Conservation (phyloP, 345 rosid genomes). For the Draba incana region DNA sequence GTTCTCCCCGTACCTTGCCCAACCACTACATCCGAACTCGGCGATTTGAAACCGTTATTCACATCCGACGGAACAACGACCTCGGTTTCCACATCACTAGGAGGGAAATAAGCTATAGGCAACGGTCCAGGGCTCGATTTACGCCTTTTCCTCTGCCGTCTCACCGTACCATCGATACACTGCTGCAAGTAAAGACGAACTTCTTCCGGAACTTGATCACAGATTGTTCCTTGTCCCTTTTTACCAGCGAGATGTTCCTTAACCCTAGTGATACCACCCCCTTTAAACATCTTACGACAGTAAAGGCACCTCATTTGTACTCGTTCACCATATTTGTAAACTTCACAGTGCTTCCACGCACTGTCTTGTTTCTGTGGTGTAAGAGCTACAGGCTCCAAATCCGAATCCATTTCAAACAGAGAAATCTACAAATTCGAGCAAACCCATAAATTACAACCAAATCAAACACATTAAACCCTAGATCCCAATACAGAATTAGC, state of each 20-base stretch:
- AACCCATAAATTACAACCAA: too few species aligned
- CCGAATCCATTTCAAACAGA: constrained; percentile 34
- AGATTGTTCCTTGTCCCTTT: constrained; percentile 84
- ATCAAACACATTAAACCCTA: constrained; percentile 13
- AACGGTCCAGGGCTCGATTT: constrained; percentile 53
- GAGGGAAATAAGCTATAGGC: constrained; percentile 49
- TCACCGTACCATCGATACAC: constrained; percentile 70
- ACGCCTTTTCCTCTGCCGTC: constrained; percentile 70
- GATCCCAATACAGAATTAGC: constrained; percentile 24
- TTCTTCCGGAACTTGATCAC: constrained; percentile 65
- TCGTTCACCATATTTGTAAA: constrained; percentile 72
- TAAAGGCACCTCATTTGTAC: constrained; percentile 78
- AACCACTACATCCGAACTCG: constrained; percentile 24
- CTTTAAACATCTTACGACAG: constrained; percentile 81
- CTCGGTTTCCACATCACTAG: constrained; percentile 43
- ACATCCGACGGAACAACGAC: constrained; percentile 47
- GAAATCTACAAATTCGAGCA: not conserved
- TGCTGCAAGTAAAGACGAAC: constrained; percentile 65
- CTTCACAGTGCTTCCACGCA: constrained; percentile 95
- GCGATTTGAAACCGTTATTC: constrained; percentile 34
- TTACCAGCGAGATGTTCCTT: constrained; percentile 94
- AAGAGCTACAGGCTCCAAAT: constrained; percentile 63
- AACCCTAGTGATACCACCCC: constrained; percentile 95
- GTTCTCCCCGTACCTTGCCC: constrained; percentile 40
- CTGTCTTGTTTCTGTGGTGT: constrained; percentile 85